A percentile compares a stretch with the other conserved stretches of the same genome.
Evolutionary conservation across 1,284 basidiomycete species (phyloP).

Genomic region (Melanopsichium pennsylvanicum): DNA sequence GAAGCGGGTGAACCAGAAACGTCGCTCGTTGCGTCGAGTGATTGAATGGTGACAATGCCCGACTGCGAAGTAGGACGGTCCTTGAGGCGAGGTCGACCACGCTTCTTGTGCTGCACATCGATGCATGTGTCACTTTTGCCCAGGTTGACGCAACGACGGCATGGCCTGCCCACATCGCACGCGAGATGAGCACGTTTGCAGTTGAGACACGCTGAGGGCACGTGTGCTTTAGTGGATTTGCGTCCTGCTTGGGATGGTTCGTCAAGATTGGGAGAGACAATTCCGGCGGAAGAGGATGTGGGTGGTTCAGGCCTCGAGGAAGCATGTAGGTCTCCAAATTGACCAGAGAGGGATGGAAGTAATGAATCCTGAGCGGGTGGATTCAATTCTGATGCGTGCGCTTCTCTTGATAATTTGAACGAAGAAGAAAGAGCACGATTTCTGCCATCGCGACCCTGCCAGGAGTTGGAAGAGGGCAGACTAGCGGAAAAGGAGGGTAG

Average conservation of each 20-base stretch:
- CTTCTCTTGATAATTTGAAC: slow-evolving; percentile 13
- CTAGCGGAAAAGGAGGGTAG: slow-evolving; percentile 37
- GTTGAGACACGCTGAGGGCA: slow-evolving; percentile 54
- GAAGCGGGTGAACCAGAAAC: slow-evolving; percentile 38
- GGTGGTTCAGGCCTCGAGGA: not conserved
- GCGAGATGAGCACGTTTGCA: slow-evolving; percentile 58
- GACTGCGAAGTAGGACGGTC: slow-evolving; percentile 42
- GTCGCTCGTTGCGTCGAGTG: slow-evolving; percentile 27
- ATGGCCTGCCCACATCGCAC: slow-evolving; percentile 53
- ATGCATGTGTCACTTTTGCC: slow-evolving; percentile 58
- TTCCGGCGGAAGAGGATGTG: not conserved
- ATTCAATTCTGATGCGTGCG: slow-evolving; percentile 1
- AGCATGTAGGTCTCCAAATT: slow-evolving; percentile 8
- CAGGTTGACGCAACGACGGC: slow-evolving; percentile 53
- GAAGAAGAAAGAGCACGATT: slow-evolving; percentile 1
- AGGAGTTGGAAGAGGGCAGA: slow-evolving; percentile 25
- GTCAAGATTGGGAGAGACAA: slow-evolving; percentile 18
- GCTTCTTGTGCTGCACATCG: slow-evolving; percentile 60
- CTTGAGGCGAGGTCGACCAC: slow-evolving; percentile 52
- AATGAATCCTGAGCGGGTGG: slow-evolving; percentile 10
- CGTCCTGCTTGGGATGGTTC: slow-evolving; percentile 20
- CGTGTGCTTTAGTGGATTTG: slow-evolving; percentile 52
- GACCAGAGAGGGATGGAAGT: slow-evolving; percentile 20
- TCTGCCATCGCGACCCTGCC: slow-evolving; percentile 16
- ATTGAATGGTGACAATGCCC: slow-evolving; percentile 14